Base-by-base conservation (phyloP, 345 rosid species). In the Sisymbrium altissimum region DNA sequence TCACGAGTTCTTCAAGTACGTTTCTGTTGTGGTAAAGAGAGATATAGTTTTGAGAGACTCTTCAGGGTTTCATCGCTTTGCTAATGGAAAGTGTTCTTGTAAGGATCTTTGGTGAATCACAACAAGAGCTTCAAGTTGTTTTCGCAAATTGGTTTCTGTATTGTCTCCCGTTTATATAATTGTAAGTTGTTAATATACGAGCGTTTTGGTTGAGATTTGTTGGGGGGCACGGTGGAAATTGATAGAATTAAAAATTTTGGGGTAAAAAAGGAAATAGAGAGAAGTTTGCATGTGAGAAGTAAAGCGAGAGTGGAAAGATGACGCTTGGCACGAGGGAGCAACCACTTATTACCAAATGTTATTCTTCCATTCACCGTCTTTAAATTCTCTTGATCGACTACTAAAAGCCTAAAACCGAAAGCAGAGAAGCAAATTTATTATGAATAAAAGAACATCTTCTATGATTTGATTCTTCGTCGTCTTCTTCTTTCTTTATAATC, bases 41-140 rank as follows among this genome's bases (percentile, higher is more conserved):
- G 86, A 89, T 71, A 84, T 94, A 8, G 11, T 85, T 49, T 14
- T 89, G 9, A 83, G 98, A 82, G 97, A 94, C 74, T 30, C 92
- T 25, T 91, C 96, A 0, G 98, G 97, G 19, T 89, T 89, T 82
- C 98, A 94, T 81, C 71, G 68, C 49, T 86, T 94, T 70, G 78
- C 82, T 5, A 78, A 83, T 72, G 97, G 98, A 19, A 78, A 72
- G 27, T 94, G 98, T 75, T 88, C 86, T 4, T 91, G 97, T 83
- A 86, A 76, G 32, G 88, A 87, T 81, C 78, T 78, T 13, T 81
- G 92, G 95, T 89, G 79, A 86, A 70, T 57, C 13, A 64, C 17
- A 63, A 21, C 32, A 68, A 71, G 41, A 23, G 36, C 68, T 53
- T 59, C 9, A 33, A 52, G 43, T 59, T 25, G 14, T 63, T 41